Evolutionary conservation across 768 basidiomycete genomes (phyloP), one percentile per base, ranked within the genome.

Genomic region (Tulasnella sp.): DNA sequence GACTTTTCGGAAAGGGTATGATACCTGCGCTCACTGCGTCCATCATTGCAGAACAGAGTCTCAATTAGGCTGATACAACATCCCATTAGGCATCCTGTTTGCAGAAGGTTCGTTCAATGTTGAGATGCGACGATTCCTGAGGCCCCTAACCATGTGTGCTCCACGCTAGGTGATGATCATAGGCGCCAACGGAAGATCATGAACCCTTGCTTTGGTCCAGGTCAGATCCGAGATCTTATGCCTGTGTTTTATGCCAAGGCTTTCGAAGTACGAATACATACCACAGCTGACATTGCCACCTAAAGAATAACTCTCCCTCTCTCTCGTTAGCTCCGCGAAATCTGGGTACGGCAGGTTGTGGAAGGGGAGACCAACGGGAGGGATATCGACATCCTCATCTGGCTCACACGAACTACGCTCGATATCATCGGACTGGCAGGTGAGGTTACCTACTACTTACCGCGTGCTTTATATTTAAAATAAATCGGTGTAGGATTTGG

Each of bases 191-290:
- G 72, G 19, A 74, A 62, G 42, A 52, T 79, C 52, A 79, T 79
- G 72, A 92, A 92, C 81, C 91, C 92, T 18, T 91, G 91, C 0
- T 93, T 93, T 81, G 91, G 91, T 0, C 86, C 87, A 2, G 84
- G 87, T 0, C 91, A 92, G 81, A 87, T 92, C 71, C 86, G 90
- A 3, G 89, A 88, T 58, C 83, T 92, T 19, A 91, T 90, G 0
- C 86, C 86, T 18, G 89, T 90, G 18, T 92, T 92, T 80, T 82
- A 90, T 5, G 87, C 88, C 2, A 92, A 91, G 83, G 85, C 91
- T 0, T 81, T 87, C 0, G 84, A 89, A 84, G 91, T 90, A 40
- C 71, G 40, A 3, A 10, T 18, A 18, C 48, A 24, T 48, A 19
- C 48, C 21, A 1, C 48, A 18, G 18, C 48, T 48, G 48, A 18